Percentiles rank a stretch among this genome's conserved stretches.
phyloP scores from a whole-genome alignment of 1,284 basidiomycete species.

The Takashimella tepidaria region DNA sequence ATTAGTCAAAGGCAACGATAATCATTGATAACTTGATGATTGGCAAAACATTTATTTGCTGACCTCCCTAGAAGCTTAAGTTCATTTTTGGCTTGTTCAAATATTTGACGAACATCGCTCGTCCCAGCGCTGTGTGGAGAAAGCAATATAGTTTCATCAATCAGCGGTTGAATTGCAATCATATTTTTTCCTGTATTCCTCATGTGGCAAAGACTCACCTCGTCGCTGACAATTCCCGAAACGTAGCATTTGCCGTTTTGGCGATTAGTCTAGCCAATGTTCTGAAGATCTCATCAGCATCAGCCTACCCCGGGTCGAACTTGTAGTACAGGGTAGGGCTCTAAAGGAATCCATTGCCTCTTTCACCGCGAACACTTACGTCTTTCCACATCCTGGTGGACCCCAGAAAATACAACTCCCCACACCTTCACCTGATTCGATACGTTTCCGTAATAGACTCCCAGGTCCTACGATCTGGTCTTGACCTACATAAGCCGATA shows the following conservation, averaged over 20 bases:
- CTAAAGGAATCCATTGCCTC: too few relatives aligned
- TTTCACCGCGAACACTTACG: too few relatives aligned
- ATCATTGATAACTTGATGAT: conserved; percentile 6
- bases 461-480: conserved; percentile 41
- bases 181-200: too few relatives aligned
- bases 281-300: conserved; percentile 11
- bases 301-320: background rate
- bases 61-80: conserved; percentile 66
- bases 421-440: conserved; percentile 38
- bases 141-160: conserved; percentile 4
- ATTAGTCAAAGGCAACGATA: too few relatives aligned
- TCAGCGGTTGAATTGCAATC: too few relatives aligned
- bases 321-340: too few relatives aligned
- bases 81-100: conserved; percentile 71
- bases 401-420: conserved; percentile 48
- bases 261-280: conserved; percentile 43
- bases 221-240: conserved; percentile 72
- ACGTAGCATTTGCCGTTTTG: conserved; percentile 52
- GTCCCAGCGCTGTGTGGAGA: conserved; percentile 55
- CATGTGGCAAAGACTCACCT: conserved; percentile 32
- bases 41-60: background rate
- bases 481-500: conserved; percentile 40
- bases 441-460: conserved; percentile 38
- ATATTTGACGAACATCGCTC: conserved; percentile 69
- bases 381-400: conserved; percentile 47